Evolutionary conservation across 2,329 filamentous ascomycete genomes (phyloP).

Genomic region (Aspergillus sp.): DNA sequence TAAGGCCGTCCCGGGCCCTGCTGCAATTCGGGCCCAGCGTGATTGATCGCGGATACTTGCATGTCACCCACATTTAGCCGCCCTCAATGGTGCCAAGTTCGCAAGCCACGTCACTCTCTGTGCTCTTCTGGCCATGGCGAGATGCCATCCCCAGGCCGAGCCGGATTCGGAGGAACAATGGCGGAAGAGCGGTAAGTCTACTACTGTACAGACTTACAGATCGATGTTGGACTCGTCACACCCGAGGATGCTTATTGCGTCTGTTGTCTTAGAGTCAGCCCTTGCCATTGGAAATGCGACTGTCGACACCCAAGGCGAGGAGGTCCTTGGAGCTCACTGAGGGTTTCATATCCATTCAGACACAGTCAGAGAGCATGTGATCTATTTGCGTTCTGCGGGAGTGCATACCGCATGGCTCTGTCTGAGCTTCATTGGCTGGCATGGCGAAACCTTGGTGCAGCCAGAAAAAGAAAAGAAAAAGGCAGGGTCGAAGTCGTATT

Average conservation of each 20-base stretch:
- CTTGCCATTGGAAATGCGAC: too few species aligned
- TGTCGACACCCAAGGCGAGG: too few species aligned
- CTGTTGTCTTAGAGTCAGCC: neutral
- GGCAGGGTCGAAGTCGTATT: slow-evolving; percentile 2
- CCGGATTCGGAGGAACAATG: neutral
- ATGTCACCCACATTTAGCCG: slow-evolving; percentile 9
- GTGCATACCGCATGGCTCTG: too few species aligned
- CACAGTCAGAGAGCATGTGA: too few species aligned
- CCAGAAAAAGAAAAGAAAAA: too few species aligned
- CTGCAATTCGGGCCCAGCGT: slow-evolving; percentile 16
- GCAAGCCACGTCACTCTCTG: neutral
- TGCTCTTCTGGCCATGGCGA: neutral
- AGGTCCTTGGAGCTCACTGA: too few species aligned
- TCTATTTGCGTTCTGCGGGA: too few species aligned
- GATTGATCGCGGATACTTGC: slow-evolving; percentile 23
- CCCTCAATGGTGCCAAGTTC: neutral
- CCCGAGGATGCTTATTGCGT: neutral
- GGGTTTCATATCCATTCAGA: too few species aligned
- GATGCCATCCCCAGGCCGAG: neutral
- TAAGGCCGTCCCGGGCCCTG: slow-evolving; percentile 7
- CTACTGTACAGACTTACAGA: too few species aligned
- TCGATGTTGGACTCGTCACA: neutral
- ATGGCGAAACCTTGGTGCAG: too few species aligned
- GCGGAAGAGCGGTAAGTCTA: neutral
- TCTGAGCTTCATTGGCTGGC: too few species aligned